These are phyloP conservation scores for Colletotrichum higginsianum DNA, from an alignment of 2,329 filamentous ascomycete species.

Conservation along the genomic window DNA sequence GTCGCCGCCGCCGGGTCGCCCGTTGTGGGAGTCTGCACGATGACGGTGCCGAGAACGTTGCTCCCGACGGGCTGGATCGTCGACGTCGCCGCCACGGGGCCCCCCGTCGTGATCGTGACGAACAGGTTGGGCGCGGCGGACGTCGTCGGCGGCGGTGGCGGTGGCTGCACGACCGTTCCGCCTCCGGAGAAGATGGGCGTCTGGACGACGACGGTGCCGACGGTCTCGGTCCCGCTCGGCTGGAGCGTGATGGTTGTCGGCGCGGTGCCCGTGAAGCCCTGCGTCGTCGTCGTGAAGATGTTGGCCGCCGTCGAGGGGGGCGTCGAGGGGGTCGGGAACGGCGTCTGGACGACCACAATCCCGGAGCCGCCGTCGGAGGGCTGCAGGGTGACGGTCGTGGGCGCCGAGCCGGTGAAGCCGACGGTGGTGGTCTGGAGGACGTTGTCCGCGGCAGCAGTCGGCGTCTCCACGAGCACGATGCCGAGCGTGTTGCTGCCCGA, in stretches of 20 bases:
- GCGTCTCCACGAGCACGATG: constrained; percentile 34
- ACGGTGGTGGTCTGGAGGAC: constrained; percentile 21
- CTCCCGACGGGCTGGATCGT: constrained; percentile 26
- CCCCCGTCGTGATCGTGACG: constrained; percentile 29
- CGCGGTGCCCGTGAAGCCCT: constrained; percentile 29
- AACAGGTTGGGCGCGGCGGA: constrained; percentile 11
- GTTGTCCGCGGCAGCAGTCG: constrained; percentile 20
- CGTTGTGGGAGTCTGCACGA: constrained; percentile 31
- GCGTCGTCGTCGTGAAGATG: constrained; percentile 25
- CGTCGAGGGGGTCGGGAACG: constrained; percentile 5
- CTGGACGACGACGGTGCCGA: constrained; percentile 36
- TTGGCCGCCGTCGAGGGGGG: background rate
- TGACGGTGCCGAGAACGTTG: constrained; percentile 15
- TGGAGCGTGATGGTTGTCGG: constrained; percentile 27
- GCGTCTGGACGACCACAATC: constrained; percentile 39
- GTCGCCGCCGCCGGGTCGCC: background rate
- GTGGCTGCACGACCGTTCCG: background rate
- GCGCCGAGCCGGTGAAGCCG: constrained; percentile 25
- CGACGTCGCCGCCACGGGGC: constrained; percentile 20
- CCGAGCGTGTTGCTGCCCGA: constrained; percentile 23
- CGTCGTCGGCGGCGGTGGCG: background rate
- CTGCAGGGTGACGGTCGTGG: constrained; percentile 32
- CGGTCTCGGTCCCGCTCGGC: constrained; percentile 13
- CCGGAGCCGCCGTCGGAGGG: constrained; percentile 30
- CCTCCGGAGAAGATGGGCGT: constrained; percentile 32